Evolutionary conservation across 1,284 basidiomycete genomes (phyloP).

Genomic region (Tilletia indica): DNA sequence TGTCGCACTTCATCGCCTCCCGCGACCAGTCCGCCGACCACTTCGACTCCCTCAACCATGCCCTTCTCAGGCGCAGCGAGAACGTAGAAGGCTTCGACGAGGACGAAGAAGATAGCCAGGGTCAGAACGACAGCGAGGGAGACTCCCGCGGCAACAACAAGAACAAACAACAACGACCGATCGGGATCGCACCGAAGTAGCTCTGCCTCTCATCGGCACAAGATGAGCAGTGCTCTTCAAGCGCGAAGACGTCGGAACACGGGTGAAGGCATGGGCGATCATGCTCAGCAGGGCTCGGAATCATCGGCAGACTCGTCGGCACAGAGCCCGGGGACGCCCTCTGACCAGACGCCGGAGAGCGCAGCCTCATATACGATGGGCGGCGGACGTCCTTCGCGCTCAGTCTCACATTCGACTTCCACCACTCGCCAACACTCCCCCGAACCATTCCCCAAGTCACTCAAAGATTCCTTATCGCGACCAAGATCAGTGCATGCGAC

Average conservation of each 20-base stretch:
- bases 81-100: constrained; percentile 20
- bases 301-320: no score
- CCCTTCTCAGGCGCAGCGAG: constrained; percentile 37
- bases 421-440: no score
- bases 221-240: neutral
- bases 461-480: neutral
- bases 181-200: constrained; percentile 25
- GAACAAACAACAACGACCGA: constrained; percentile 22
- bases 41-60: constrained; percentile 46
- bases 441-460: no score
- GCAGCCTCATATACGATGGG: no score
- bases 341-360: no score
- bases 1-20: constrained; percentile 53
- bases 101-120: constrained; percentile 19
- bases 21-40: constrained; percentile 34
- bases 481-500: constrained; percentile 2
- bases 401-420: neutral
- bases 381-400: neutral
- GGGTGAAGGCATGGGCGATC: neutral
- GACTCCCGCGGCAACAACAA: neutral
- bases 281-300: no score
- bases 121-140: constrained; percentile 15
- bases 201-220: constrained; percentile 27
- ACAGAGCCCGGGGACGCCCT: no score
- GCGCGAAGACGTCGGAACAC: neutral